Evolutionary conservation across 345 rosid species (phyloP).

Genomic region (Lepidium aucheri): DNA sequence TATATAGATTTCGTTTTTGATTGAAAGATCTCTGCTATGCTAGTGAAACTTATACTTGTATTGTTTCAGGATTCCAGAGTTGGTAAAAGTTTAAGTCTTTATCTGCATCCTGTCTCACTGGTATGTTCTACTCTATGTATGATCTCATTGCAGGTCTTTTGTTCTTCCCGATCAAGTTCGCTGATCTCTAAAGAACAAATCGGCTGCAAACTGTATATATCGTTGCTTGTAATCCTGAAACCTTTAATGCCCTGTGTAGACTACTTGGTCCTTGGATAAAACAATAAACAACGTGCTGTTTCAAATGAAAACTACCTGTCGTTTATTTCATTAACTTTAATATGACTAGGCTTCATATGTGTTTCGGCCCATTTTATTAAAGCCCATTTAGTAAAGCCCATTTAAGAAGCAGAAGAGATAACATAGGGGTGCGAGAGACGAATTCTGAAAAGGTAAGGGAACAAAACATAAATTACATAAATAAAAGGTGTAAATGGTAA

Average conservation of each 20-base stretch:
- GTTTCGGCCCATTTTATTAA: background rate
- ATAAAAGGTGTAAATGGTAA: background rate
- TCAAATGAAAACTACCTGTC: background rate
- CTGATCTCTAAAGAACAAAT: background rate
- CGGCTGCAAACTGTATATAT: background rate
- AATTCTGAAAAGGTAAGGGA: background rate
- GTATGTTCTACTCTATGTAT: background rate
- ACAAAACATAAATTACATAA: background rate
- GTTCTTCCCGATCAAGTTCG: background rate
- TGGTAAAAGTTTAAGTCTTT: background rate
- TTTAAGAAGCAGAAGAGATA: background rate
- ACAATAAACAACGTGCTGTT: background rate
- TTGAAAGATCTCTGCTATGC: background rate
- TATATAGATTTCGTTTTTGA: background rate
- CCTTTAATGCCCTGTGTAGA: background rate
- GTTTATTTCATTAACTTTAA: background rate
- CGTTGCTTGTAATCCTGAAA: background rate
- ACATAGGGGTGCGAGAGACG: background rate
- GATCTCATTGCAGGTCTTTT: background rate
- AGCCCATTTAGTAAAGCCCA: background rate
- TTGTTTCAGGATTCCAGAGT: background rate
- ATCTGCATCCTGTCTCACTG: background rate
- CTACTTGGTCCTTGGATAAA: background rate
- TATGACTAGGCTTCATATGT: background rate
- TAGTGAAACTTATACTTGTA: background rate